Evolutionary conservation across 2,329 filamentous ascomycete species (phyloP), one percentile per base, ranked within the genome.

Genomic region (Phyllosticta citrichinensis): DNA sequence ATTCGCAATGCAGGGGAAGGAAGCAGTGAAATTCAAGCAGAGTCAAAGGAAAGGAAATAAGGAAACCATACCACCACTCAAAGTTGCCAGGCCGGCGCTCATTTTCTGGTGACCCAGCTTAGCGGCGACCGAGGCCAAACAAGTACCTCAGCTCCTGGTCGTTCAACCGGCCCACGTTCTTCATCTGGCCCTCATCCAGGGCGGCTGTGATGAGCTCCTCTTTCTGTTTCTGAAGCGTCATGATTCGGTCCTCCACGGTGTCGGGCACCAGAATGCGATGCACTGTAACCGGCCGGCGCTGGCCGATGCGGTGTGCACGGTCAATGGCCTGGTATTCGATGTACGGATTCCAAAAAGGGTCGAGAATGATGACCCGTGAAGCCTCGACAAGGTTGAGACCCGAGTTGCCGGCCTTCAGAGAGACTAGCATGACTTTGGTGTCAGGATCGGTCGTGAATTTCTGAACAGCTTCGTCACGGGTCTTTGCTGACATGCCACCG

Each of bases 331-430:
- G 92, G 74, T 91, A 90, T 75, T 96, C 92, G 56, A 95, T 88
- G 70, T 88, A 96, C 0, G 91, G 92, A 65, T 96, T 97, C 90
- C 91, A 96, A 76, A 95, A 96, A 0, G 91, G 91, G 70, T 96
- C 91, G 69, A 96, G 85, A 65, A 96, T 88, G 72, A 97, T 90
- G 66, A 96, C 89, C 64, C 91, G 87, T 1, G 86, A 90, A 0
- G 91, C 92, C 19, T 85, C 84, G 50, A 88, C 89, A 22, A 97
- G 80, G 69, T 97, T 97, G 54, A 97, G 81, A 1, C 92, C 92
- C 0, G 91, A 86, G 67, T 93, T 93, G 35, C 89, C 89, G 1
- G 89, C 89, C 67, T 89, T 90, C 56, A 93, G 78, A 1, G 87
- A 91, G 2, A 92, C 83, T 2, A 94, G 79, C 81, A 94, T 88